Evolutionary conservation across 352 stramenopile genomes (phyloP), one percentile per base, ranked within the genome.

Genomic region (Phytophthora nicotianae): DNA sequence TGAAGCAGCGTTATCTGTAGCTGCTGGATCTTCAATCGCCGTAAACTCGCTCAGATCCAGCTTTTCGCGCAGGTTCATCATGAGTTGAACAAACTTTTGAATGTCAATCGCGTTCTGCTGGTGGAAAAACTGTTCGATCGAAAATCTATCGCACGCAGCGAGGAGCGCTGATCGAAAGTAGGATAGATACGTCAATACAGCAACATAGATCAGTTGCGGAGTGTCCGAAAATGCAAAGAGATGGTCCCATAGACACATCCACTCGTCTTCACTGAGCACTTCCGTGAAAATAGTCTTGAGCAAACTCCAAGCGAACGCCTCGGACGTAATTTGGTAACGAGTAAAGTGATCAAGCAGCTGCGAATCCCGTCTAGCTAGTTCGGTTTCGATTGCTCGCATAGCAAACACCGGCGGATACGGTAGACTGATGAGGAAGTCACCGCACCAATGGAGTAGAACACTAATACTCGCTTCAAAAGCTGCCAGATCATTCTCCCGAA

Each of bases 161-260:
- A 94, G 70, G 4, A 95, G 68, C 10, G 83, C 74, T 35, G 55
- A 77, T 17, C 88, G 82, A 37, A 85, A 91, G 67, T 91, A 86
- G n/a, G 61, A 72, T 9, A 93, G 45, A 58, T 91, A 94, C 16
- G 84, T 80, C 51, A 95, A 41, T 16, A 93, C 84, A 27, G 78
- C 87, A 4, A 86, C 72, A 45, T 75, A 83, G 32, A 91, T 60
- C 5, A 91, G 53, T 29, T 82, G 71, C 17, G 92, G 83, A 6
- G 83, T 81, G 16, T 95, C 70, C 6, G 78, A 68, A 23, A 74
- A 78, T 14, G 90, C 88, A 23, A 98, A 79, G 1, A 98, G 46
- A 56, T 96, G 74, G 50, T 98, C 92, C 86, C 88, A 96, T 16
- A 98, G 62, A 37, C 73, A 77, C 42, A 97, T 75, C 91, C 91